Base-by-base conservation (phyloP, 768 basidiomycete genomes). In the Kwoniella mangroviensis region DNA sequence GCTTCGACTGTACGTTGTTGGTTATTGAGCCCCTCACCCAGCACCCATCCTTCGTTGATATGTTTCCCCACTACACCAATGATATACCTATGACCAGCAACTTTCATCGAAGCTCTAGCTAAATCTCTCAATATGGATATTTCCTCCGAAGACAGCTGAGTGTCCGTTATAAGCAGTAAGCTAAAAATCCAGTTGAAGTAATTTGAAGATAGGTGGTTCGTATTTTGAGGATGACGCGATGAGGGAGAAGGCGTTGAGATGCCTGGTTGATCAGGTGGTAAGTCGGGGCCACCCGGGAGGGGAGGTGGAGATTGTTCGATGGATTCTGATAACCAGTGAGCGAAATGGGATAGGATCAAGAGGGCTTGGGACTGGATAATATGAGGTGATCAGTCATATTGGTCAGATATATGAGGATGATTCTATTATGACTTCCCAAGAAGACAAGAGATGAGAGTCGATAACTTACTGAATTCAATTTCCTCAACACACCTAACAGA, bases 141-240 rank as follows among this genome's bases (percentile, higher is more conserved):
- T 12, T 81, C 69, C 28, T 69, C 73, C 3, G 70, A 73, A 4
- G 65, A 43, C 4, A 83, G 72, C n/a, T 80, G 54, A 1, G 63
- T 24, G 13, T 79, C 77, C 12, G 80, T 72, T 51, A 77, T 63
- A 5, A 76, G 58, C 4, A 83, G 57, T 15, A 78, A 71, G 13
- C 79, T 68, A 68, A 80, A 83, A 40, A 78, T 68, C 82, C 82
- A 83, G 10, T 71, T 69, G n/a, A 75, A 63, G 53, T 78, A 72
- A 17, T 65, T 67, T 17, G 69, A 49, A 4, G 75, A 72, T 51
- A 79, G 69, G 1, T 74, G 76, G 63, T 74, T 62, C 40, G 59
- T 54, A 12, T 2, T 34, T n/a, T 54, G 41, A 22, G 6, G 45
- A 13, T 49, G 45, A 49, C 19, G 45, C 45, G 45, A 60, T 60